These are phyloP conservation scores for Cladosporium halotolerans DNA, from an alignment of 2,329 filamentous ascomycete species.

Conservation along the genomic window DNA sequence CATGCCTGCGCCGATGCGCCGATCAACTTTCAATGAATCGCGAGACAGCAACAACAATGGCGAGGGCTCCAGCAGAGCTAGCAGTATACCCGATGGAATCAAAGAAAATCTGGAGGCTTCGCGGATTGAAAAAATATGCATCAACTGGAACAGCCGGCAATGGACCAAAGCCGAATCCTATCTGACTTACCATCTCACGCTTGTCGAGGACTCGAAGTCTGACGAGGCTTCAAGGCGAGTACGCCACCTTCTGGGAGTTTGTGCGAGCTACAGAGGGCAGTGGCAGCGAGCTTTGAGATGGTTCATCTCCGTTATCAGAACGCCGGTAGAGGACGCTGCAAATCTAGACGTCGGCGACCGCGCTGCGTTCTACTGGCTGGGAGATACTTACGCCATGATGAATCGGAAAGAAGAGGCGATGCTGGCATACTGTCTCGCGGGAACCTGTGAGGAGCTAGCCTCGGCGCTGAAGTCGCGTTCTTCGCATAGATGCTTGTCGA, in stretches of 20 bases:
- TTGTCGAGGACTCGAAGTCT: neutral
- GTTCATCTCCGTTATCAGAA: slow-evolving; percentile 18
- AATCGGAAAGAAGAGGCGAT: slow-evolving; percentile 20
- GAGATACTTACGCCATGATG: slow-evolving; percentile 19
- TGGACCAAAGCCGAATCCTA: slow-evolving; percentile 5
- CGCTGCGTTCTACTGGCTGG: slow-evolving; percentile 24
- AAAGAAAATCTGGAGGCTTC: neutral
- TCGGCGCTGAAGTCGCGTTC: neutral
- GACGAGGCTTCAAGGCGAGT: slow-evolving; percentile 10
- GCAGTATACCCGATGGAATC: neutral
- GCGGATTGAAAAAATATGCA: neutral
- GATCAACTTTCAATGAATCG: no score
- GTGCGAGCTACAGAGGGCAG: slow-evolving; percentile 19
- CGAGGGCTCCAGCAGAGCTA: no score
- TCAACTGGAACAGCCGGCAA: neutral
- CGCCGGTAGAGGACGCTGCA: slow-evolving; percentile 12
- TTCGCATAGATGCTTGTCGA: neutral
- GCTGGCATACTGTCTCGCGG: slow-evolving; percentile 20
- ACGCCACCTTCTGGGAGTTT: slow-evolving; percentile 20
- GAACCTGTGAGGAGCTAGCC: neutral
- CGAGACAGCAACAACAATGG: no score
- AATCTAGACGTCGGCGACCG: slow-evolving; percentile 21
- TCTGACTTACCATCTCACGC: neutral
- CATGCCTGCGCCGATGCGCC: no score
- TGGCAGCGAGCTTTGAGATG: slow-evolving; percentile 15